Evolutionary conservation across 805 yeast genomes (phyloP).

Genomic region (Spathaspora sp.): DNA sequence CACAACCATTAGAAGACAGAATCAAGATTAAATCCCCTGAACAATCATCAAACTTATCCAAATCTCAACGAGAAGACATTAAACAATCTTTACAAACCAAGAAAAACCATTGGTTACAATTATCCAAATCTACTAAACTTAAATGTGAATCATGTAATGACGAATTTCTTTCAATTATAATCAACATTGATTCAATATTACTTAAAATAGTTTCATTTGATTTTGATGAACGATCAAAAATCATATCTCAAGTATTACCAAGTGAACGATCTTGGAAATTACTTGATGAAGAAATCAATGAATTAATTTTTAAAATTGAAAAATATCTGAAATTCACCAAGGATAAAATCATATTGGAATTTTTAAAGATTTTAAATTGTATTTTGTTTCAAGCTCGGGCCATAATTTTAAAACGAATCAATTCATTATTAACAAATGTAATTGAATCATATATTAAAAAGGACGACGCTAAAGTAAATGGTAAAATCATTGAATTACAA

Average conservation of each 20-base stretch:
- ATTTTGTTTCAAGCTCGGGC: constrained; percentile 27
- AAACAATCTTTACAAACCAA: constrained; percentile 6
- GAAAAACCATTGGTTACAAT: constrained; percentile 18
- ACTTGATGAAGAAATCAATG: constrained; percentile 18
- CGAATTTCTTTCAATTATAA: constrained; percentile 18
- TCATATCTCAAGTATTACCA: constrained; percentile 20
- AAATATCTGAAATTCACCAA: constrained; percentile 3
- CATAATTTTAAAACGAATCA: constrained; percentile 27
- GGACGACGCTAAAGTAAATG: constrained; percentile 11
- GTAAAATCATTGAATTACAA: constrained; percentile 25
- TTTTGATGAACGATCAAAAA: constrained; percentile 29
- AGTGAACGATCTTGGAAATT: constrained; percentile 30
- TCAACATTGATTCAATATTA: constrained; percentile 25
- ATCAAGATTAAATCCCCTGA: neutral
- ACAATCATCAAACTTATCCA: neutral
- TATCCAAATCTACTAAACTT: constrained; percentile 16
- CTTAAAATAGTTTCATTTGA: constrained; percentile 24
- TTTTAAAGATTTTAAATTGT: constrained; percentile 20
- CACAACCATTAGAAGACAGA: constrained; percentile 6
- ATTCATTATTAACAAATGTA: constrained; percentile 18
- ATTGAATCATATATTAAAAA: constrained; percentile 18
- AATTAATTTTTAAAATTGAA: constrained; percentile 13
- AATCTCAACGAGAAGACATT: constrained; percentile 9
- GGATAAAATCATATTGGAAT: constrained; percentile 8
- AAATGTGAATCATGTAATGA: constrained; percentile 11